Evolutionary conservation across 2,329 filamentous ascomycete species (phyloP).

Genomic region (Pezicula radicicola): DNA sequence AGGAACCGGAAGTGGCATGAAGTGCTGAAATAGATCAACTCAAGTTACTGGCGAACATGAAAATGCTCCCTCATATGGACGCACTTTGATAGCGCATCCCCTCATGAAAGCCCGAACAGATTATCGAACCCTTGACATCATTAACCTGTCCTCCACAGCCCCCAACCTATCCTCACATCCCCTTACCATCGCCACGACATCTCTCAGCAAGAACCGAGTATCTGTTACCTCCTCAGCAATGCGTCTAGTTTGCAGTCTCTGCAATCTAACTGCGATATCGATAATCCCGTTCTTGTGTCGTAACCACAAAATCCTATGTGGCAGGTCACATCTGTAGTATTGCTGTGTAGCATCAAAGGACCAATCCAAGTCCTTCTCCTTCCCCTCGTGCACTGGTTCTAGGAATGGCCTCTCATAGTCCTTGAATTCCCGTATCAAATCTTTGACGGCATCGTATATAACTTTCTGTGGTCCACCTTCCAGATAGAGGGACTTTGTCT

Average conservation of each 20-base stretch:
- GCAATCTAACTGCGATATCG: constrained; percentile 14
- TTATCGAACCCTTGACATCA: constrained; percentile 14
- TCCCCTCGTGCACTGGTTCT: constrained; percentile 11
- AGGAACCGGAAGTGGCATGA: no score
- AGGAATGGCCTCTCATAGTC: constrained; percentile 14
- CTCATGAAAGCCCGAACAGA: no score
- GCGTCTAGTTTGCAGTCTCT: constrained; percentile 16
- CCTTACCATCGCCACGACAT: constrained; percentile 18
- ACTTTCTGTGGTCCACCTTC: constrained; percentile 16
- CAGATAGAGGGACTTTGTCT: constrained; percentile 11
- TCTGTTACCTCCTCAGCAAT: constrained; percentile 19
- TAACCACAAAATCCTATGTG: constrained; percentile 16
- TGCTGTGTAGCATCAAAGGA: constrained; percentile 21
- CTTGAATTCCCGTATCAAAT: constrained; percentile 21
- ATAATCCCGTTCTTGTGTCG: constrained; percentile 12
- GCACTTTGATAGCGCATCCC: no score
- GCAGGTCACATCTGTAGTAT: constrained; percentile 15
- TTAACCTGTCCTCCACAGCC: constrained; percentile 16
- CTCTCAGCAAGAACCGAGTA: constrained; percentile 13
- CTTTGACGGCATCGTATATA: constrained; percentile 20
- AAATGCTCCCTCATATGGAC: no score
- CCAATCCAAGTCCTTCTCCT: constrained; percentile 23
- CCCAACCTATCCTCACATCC: constrained; percentile 11
- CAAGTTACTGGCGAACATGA: no score
- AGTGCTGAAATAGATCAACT: no score